Percentiles rank a stretch among this genome's conserved stretches.
Evolutionary conservation across 2,329 filamentous ascomycete species (phyloP).

Genomic region (Myotisia sp.): DNA sequence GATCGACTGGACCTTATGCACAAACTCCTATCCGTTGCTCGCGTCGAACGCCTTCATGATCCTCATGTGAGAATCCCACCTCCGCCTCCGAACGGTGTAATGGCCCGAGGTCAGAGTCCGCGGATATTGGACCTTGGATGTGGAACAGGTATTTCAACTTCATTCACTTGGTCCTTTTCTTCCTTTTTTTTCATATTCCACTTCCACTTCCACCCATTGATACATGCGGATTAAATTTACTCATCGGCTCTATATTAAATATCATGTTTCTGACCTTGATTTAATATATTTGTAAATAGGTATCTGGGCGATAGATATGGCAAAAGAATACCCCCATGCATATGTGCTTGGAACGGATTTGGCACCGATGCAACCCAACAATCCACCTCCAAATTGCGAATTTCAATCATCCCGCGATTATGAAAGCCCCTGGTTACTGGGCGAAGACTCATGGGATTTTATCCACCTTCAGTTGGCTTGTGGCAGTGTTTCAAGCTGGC

Average conservation of each 20-base stretch:
- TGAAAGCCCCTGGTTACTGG: constrained; percentile 57
- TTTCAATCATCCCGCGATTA: constrained; percentile 61
- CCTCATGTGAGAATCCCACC: constrained; percentile 19
- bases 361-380: constrained; percentile 47
- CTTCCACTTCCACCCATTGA: too few species aligned
- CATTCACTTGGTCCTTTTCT: neutral
- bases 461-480: constrained; percentile 69
- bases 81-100: constrained; percentile 4
- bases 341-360: constrained; percentile 50
- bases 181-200: neutral
- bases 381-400: constrained; percentile 54
- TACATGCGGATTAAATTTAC: too few species aligned
- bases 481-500: constrained; percentile 67
- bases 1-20: constrained; percentile 73
- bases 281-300: constrained; percentile 3
- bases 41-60: constrained; percentile 34
- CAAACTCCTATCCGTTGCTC: constrained; percentile 56
- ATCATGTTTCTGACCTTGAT: neutral
- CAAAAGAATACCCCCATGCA: constrained; percentile 48
- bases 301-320: constrained; percentile 70
- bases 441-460: constrained; percentile 60
- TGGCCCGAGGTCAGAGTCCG: constrained; percentile 11
- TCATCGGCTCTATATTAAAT: too few species aligned
- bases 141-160: constrained; percentile 58
- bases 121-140: constrained; percentile 57